Percentiles rank a stretch among this genome's conserved stretches.
These are phyloP conservation scores for Penicillium sp. DNA, from an alignment of 2,329 filamentous ascomycete genomes.

Conservation along the genomic window DNA sequence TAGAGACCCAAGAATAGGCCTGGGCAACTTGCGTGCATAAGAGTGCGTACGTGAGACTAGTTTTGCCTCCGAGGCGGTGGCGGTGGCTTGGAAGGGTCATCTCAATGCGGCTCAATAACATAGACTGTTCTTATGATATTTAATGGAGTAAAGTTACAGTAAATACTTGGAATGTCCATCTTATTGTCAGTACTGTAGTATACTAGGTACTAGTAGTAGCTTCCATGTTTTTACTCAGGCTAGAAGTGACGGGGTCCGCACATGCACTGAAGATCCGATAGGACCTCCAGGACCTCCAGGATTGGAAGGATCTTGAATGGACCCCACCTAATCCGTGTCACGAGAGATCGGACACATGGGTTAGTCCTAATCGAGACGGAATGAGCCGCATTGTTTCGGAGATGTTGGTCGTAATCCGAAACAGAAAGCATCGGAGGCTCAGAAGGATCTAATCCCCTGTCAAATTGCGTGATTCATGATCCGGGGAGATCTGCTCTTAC, in stretches of 20 bases:
- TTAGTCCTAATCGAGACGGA: background rate
- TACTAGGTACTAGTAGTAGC: no score
- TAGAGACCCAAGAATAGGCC: background rate
- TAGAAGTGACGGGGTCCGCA: background rate
- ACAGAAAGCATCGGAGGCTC: background rate
- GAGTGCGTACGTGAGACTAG: background rate
- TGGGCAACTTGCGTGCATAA: background rate
- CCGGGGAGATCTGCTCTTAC: background rate
- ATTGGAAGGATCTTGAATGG: background rate
- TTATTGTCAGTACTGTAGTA: no score
- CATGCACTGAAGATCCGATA: background rate
- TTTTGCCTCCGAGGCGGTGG: constrained; percentile 1
- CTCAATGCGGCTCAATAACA: background rate
- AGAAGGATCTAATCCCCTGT: background rate
- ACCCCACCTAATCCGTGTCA: background rate
- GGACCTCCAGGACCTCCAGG: background rate
- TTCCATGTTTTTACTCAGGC: background rate
- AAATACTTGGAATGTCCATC: background rate
- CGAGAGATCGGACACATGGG: background rate
- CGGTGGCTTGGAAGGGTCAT: background rate
- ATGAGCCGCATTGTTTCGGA: background rate
- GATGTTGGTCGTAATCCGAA: background rate
- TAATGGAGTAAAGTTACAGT: background rate
- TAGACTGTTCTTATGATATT: background rate
- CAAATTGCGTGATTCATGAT: background rate